A percentile compares a stretch with the other conserved stretches of the same genome.
These are phyloP conservation scores for Malus domestica DNA, from an alignment of 306 rosid genomes.

Conservation along the genomic window DNA sequence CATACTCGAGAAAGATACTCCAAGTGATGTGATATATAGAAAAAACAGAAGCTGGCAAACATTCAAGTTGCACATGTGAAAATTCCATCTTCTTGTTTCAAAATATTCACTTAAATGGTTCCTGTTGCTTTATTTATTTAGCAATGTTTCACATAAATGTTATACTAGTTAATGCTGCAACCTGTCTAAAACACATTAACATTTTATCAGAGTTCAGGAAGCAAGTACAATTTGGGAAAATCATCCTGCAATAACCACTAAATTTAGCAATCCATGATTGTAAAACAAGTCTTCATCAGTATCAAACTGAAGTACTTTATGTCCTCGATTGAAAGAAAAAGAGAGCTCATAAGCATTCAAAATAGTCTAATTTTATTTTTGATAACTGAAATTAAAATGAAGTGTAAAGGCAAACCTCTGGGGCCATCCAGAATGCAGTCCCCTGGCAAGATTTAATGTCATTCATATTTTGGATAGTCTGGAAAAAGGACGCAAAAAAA, in stretches of 20 bases:
- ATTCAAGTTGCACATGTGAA: background rate
- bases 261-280: background rate
- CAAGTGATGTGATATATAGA: background rate
- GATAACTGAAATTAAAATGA: slow-evolving; percentile 5
- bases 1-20: background rate
- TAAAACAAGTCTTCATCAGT: background rate
- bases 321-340: background rate
- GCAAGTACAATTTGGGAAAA: background rate
- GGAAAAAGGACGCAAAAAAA: slow-evolving; percentile 18
- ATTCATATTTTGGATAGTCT: slow-evolving; percentile 65
- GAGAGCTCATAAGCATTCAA: background rate
- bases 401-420: slow-evolving; percentile 70
- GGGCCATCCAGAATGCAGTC: slow-evolving; percentile 97
- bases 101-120: background rate
- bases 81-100: background rate
- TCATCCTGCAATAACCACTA: background rate
- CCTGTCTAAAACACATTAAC: background rate
- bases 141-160: background rate
- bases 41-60: background rate
- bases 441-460: slow-evolving; percentile 80
- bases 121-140: background rate
- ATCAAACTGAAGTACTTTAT: background rate
- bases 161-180: background rate
- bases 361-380: background rate
- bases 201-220: background rate